phyloP scores from a whole-genome alignment of 306 rosid species.

The Pyrus pyrifolia region DNA sequence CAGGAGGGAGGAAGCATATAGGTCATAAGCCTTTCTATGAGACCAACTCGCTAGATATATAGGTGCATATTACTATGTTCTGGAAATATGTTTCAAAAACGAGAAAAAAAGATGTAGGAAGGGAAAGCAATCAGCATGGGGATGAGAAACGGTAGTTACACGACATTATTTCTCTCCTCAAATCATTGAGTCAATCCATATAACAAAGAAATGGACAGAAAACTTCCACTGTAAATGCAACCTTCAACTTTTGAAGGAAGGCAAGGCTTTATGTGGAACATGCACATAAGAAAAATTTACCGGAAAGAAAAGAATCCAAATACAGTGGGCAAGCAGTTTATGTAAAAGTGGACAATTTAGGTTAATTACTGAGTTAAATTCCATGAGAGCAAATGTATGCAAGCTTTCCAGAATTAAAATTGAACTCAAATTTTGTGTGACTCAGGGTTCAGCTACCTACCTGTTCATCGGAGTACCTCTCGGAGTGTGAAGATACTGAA shows the following conservation, averaged over 20 bases:
- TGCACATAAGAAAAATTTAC: not conserved
- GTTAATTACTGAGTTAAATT: not conserved
- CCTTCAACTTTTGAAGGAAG: not conserved
- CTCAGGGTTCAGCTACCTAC: conserved; percentile 24
- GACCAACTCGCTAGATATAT: not conserved
- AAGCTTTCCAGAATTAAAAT: not conserved
- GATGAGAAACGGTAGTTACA: not conserved
- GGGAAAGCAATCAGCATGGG: not conserved
- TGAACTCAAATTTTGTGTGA: not conserved
- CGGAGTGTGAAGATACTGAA: conserved; percentile 72
- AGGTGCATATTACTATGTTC: not conserved
- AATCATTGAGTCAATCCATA: not conserved
- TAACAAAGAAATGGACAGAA: not conserved
- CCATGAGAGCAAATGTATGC: not conserved
- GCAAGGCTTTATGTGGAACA: not conserved
- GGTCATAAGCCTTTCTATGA: not conserved
- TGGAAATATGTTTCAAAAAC: not conserved
- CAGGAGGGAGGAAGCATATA: not conserved
- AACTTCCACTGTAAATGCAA: not conserved
- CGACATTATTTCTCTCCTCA: not conserved
- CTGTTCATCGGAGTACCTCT: conserved; percentile 77
- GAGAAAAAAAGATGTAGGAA: not conserved
- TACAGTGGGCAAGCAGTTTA: not conserved
- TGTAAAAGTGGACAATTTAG: not conserved
- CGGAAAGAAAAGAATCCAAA: not conserved